These are phyloP conservation scores for Rhodomyrtus tomentosa DNA, from an alignment of 345 rosid genomes.

Conservation along the genomic window DNA sequence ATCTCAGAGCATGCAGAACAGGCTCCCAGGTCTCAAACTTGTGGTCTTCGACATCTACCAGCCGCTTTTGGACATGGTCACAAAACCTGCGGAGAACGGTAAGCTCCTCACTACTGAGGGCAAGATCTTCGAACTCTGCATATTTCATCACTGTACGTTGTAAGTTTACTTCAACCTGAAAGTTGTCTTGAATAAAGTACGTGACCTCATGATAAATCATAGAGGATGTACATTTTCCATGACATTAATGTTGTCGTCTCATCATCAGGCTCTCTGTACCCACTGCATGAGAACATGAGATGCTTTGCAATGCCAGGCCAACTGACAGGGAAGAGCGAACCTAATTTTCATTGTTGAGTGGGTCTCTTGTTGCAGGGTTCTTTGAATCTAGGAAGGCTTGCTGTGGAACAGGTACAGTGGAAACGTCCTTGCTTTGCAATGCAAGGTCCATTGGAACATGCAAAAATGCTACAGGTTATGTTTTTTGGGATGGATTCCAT, in stretches of 20 bases:
- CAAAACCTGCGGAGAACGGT: slow-evolving; percentile 54
- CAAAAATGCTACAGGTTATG: slow-evolving; percentile 65
- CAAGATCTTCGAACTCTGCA: neutral
- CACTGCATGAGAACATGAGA: neutral
- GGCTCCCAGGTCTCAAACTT: slow-evolving; percentile 67
- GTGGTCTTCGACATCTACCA: slow-evolving; percentile 67
- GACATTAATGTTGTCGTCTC: neutral
- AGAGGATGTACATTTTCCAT: neutral
- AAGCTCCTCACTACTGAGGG: neutral
- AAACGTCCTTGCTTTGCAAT: slow-evolving; percentile 81
- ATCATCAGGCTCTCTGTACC: neutral
- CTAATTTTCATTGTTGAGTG: neutral
- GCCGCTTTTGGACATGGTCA: slow-evolving; percentile 67
- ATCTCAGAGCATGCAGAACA: slow-evolving; percentile 35
- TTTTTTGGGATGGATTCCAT: slow-evolving; percentile 97
- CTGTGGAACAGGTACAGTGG: slow-evolving; percentile 80
- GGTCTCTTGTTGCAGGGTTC: slow-evolving; percentile 41
- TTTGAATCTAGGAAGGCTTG: slow-evolving; percentile 78
- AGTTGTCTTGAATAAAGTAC: neutral
- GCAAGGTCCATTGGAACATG: slow-evolving; percentile 55
- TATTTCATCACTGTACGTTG: neutral
- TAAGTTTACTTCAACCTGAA: neutral
- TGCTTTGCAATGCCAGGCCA: neutral
- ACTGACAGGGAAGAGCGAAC: neutral
- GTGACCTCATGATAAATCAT: neutral